Evolutionary conservation across 2,329 filamentous ascomycete species (phyloP), one percentile per base, ranked within the genome.

Genomic region (Sporothrix inflata): DNA sequence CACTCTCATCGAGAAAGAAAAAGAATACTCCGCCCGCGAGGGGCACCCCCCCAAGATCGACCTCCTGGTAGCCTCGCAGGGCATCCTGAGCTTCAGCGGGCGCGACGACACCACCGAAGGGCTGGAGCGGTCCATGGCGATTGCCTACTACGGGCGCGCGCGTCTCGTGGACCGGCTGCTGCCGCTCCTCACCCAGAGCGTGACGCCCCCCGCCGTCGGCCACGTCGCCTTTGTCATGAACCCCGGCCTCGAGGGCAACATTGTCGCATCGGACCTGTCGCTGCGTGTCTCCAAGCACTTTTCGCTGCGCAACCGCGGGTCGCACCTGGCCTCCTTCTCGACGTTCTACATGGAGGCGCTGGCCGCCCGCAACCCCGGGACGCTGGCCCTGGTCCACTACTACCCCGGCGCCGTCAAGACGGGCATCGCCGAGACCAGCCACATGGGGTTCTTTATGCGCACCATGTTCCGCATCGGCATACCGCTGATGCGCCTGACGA

Each of bases 81-180:
- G 76, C 21, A 67, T 76, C 24, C 24, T 76, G 5, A 71, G 68
- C 19, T 65, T 76, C n/a, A 40, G 38, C 21, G 45, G 21, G 2
- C 38, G 61, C 11, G 24, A 38, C 78, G 79, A 79, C 69, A 81
- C 79, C 49, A 1, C 71, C 11, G 80, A 82, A 72, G 77, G 77
- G 40, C 75, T 82, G 4, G 76, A 82, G n/a, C 53, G 70, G 3
- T 75, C 71, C 51, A 73, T 79, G 42, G 72, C 78, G 3, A 61
- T 82, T 12, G 77, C 77, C 4, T 81, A 80, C 75, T 81, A 78
- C 71, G 74, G 78, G 3, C 78, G 80, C 27, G 61, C 79, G 6
- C 77, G 79, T 3, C 70, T 81, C 9, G 70, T 79, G 34, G 75
- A 72, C 8, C 80, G 80, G 51, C 76, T 82, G 5, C 71, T 82